Conservation (phyloP, 2,329 filamentous ascomycete species). For the Fusarium ambrosium region DNA sequence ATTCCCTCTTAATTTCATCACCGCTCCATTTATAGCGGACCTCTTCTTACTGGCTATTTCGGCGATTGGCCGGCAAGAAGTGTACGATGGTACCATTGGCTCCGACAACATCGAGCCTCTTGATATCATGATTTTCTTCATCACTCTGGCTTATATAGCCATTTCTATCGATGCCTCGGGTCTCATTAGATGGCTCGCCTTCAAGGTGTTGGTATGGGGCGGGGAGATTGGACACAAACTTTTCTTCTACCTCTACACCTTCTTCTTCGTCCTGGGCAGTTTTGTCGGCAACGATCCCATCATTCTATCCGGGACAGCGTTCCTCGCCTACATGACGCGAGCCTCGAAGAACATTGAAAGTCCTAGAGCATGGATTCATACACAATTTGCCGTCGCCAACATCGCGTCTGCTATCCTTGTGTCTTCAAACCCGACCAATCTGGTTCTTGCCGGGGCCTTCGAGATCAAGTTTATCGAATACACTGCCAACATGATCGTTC, state of each 20-base stretch:
- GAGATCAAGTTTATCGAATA: conserved; percentile 79
- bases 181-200: conserved; percentile 77
- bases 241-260: conserved; percentile 80
- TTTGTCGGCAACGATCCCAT: conserved; percentile 84
- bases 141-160: conserved; percentile 81
- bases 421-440: conserved; percentile 82
- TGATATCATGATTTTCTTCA: conserved; percentile 83
- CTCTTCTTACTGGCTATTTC: conserved; percentile 78
- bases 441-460: conserved; percentile 81
- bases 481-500: conserved; percentile 83
- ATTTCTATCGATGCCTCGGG: conserved; percentile 84
- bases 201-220: conserved; percentile 77
- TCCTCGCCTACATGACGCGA: conserved; percentile 82
- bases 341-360: conserved; percentile 80
- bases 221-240: conserved; percentile 76
- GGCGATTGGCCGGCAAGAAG: conserved; percentile 76
- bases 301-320: conserved; percentile 80
- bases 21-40: conserved; percentile 77
- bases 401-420: conserved; percentile 82
- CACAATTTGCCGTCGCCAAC: conserved; percentile 79
- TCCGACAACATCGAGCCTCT: conserved; percentile 75
- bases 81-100: conserved; percentile 77
- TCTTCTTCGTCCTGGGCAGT: conserved; percentile 77
- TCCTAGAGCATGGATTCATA: conserved; percentile 79
- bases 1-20: conserved; percentile 79